Conservation (phyloP, 495 filamentous ascomycete genomes). For the Penicillium simplicissimum region DNA sequence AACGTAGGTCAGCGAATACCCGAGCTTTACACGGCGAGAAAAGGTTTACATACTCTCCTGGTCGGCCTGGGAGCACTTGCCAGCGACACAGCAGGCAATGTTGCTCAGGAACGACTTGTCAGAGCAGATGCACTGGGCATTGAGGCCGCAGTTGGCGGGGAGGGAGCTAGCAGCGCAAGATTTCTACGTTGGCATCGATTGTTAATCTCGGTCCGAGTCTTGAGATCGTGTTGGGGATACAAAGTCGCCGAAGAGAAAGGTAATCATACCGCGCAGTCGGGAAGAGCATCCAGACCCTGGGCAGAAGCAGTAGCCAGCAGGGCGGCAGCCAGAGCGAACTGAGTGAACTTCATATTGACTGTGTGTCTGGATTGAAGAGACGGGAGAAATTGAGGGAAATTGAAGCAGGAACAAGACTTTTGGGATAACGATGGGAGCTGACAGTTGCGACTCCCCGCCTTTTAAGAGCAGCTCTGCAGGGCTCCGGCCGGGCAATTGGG, state of each 20-base stretch:
- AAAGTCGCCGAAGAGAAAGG: neutral
- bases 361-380: neutral
- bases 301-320: constrained; percentile 39
- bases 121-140: constrained; percentile 69
- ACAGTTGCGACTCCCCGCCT: neutral
- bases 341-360: constrained; percentile 41
- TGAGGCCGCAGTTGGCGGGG: constrained; percentile 54
- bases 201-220: constrained; percentile 2
- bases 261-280: constrained; percentile 48
- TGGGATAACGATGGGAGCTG: neutral
- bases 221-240: neutral
- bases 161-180: constrained; percentile 52
- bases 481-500: neutral
- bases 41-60: constrained; percentile 51
- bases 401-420: constrained; percentile 2
- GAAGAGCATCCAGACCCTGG: constrained; percentile 45
- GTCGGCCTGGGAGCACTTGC: constrained; percentile 53
- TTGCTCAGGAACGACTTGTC: constrained; percentile 56
- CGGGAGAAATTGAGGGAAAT: neutral
- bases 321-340: constrained; percentile 30
- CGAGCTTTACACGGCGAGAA: no score
- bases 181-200: constrained; percentile 39
- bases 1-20: neutral
- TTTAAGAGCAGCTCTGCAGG: constrained; percentile 2
- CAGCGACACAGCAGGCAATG: constrained; percentile 68